Evolutionary conservation across 495 filamentous ascomycete genomes (phyloP), one percentile per base, ranked within the genome.

Genomic region (Trichoderma parareesei): DNA sequence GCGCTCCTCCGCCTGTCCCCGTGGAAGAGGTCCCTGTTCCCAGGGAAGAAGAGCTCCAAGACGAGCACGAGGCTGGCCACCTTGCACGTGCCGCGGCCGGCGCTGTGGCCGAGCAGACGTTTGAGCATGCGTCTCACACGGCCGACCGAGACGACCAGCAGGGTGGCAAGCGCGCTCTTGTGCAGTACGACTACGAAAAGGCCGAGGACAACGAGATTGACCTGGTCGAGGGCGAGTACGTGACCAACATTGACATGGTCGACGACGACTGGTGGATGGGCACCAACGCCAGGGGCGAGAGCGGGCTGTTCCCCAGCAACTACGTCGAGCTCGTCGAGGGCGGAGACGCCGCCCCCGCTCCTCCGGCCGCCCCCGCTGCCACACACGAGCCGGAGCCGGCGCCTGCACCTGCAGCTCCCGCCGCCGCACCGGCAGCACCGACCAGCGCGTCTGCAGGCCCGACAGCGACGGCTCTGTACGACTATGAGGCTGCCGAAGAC

Each of bases 251-350:
- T 71, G 92, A 99, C 57, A 95, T 96, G 91, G 92, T 98, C 2
- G 95, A 98, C 67, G 84, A 85, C 59, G 93, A 98, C 72, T 99
- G 94, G 94, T 99, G 94, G 94, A 87, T 94, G 82, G 94, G 94
- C 11, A 86, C 86, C 64, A 98, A 97, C 73, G 71, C 77, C 6
- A 79, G 75, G 61, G 95, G 94, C 65, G 90, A 97, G 71, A 84
- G 79, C 41, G 94, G 94, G 7, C 79, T 98, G 38, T 99, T 99
- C 79, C 94, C 94, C 0, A 93, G 90, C 74, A 97, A 96, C 76
- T 99, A 98, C 66, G 95, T 98, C 38, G 91, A 97, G 70, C 74
- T 97, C 38, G 78, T 93, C 42, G 88, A 90, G 33, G 84, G 81
- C 37, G 77, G 77, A 18, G 80, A 73, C 4, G 69, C 68, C 38